phyloP scores from a whole-genome alignment of 306 rosid genomes.

The Cucurbita pepo region DNA sequence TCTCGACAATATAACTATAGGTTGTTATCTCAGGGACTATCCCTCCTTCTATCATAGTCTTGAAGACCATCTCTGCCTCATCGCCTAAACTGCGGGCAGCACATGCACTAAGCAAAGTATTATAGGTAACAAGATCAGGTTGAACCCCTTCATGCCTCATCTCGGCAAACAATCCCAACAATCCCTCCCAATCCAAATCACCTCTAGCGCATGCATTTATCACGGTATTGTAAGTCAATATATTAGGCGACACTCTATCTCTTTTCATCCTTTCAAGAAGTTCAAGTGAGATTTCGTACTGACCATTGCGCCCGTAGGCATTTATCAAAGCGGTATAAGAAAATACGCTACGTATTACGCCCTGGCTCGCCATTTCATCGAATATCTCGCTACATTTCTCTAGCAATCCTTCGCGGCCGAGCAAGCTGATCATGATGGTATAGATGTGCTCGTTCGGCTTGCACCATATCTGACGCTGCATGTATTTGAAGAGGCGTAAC shows the following conservation, averaged over 20 bases:
- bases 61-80: slow-evolving; percentile 88
- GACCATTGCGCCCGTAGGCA: slow-evolving; percentile 91
- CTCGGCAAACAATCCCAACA: slow-evolving; percentile 85
- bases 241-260: slow-evolving; percentile 61
- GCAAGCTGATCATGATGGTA: slow-evolving; percentile 68
- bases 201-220: slow-evolving; percentile 91
- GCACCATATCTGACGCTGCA: slow-evolving; percentile 98
- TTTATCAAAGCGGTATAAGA: slow-evolving; percentile 82
- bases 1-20: slow-evolving; percentile 56
- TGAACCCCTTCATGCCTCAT: slow-evolving; percentile 95
- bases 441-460: slow-evolving; percentile 85
- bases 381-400: slow-evolving; percentile 77
- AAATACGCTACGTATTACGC: slow-evolving; percentile 59
- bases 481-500: slow-evolving; percentile 70
- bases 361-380: slow-evolving; percentile 81
- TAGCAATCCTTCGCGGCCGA: slow-evolving; percentile 76
- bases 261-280: slow-evolving; percentile 59
- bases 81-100: slow-evolving; percentile 67
- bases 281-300: slow-evolving; percentile 47
- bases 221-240: slow-evolving; percentile 77
- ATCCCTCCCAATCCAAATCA: slow-evolving; percentile 88
- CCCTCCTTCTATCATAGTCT: slow-evolving; percentile 94
- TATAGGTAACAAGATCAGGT: slow-evolving; percentile 74
- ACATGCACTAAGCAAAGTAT: slow-evolving; percentile 84
- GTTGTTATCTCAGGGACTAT: slow-evolving; percentile 69